A percentile compares a stretch with the other conserved stretches of the same genome.
Evolutionary conservation across 257 asterid species (phyloP).

Genomic region (Fraxinus excelsior): DNA sequence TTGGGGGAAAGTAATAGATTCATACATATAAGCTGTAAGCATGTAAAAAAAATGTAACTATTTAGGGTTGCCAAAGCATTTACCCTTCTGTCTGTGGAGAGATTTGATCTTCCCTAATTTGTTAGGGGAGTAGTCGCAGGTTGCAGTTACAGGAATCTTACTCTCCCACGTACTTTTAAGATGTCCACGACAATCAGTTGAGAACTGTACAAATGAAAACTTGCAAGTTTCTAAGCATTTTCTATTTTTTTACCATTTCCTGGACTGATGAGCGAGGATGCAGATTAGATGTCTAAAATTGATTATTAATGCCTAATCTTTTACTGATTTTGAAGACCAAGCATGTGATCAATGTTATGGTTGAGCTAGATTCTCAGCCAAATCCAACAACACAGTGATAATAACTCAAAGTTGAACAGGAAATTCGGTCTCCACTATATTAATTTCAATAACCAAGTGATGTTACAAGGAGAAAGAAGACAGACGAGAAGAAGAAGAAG

Average conservation of each 20-base stretch:
- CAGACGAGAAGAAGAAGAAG: too few species aligned
- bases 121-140: neutral
- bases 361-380: too few species aligned
- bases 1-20: neutral
- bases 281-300: constrained; percentile 3
- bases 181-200: constrained; percentile 5
- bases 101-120: neutral
- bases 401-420: too few species aligned
- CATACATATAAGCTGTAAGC: too few species aligned
- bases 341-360: too few species aligned
- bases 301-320: neutral
- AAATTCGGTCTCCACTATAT: too few species aligned
- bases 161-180: constrained; percentile 10
- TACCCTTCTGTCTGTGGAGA: neutral
- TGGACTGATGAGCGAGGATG: constrained; percentile 15
- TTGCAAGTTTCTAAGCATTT: neutral
- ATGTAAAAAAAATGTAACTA: neutral
- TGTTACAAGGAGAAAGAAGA: too few species aligned
- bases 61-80: neutral
- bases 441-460: too few species aligned
- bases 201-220: constrained; percentile 1
- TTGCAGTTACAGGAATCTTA: neutral
- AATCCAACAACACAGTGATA: too few species aligned
- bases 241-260: constrained; percentile 8
- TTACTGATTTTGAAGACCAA: constrained; percentile 9